Conservation (phyloP, 495 filamentous ascomycete species). For the Talaromyces borbonicus region DNA sequence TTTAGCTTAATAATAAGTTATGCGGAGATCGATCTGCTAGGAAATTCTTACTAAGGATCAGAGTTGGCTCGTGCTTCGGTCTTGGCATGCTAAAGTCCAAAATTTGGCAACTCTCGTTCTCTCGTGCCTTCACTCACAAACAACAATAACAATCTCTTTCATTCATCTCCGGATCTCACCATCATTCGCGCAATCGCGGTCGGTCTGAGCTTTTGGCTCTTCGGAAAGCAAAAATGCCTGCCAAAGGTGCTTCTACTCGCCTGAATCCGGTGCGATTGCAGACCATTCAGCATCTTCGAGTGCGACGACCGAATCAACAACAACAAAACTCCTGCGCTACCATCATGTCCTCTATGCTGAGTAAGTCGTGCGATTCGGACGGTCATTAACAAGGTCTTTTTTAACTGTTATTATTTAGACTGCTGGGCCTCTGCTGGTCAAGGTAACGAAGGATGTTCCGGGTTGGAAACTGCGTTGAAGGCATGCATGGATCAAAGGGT, state of each 20-base stretch:
- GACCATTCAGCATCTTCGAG: slow-evolving; percentile 72
- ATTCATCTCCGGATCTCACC: neutral
- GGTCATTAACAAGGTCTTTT: neutral
- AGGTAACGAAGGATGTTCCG: slow-evolving; percentile 60
- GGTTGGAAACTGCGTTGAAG: slow-evolving; percentile 69
- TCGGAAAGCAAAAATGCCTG: slow-evolving; percentile 38
- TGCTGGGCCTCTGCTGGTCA: slow-evolving; percentile 93
- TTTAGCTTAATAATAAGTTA: no score
- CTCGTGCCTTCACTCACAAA: neutral
- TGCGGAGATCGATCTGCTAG: no score
- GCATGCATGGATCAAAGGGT: slow-evolving; percentile 91
- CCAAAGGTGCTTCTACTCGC: slow-evolving; percentile 37
- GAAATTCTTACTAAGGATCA: no score
- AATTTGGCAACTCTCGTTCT: neutral
- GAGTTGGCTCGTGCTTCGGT: neutral
- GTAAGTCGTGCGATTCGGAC: slow-evolving; percentile 42
- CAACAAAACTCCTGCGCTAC: slow-evolving; percentile 69
- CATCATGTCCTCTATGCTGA: slow-evolving; percentile 83
- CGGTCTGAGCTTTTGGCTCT: neutral
- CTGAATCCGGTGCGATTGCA: slow-evolving; percentile 69
- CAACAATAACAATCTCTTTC: neutral
- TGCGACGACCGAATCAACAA: slow-evolving; percentile 69
- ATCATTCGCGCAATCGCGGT: neutral
- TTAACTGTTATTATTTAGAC: slow-evolving; percentile 37
- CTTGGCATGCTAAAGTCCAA: slow-evolving; percentile 3